Evolutionary conservation across 163 green algal species (phyloP).

Genomic region (Botryococcus braunii): DNA sequence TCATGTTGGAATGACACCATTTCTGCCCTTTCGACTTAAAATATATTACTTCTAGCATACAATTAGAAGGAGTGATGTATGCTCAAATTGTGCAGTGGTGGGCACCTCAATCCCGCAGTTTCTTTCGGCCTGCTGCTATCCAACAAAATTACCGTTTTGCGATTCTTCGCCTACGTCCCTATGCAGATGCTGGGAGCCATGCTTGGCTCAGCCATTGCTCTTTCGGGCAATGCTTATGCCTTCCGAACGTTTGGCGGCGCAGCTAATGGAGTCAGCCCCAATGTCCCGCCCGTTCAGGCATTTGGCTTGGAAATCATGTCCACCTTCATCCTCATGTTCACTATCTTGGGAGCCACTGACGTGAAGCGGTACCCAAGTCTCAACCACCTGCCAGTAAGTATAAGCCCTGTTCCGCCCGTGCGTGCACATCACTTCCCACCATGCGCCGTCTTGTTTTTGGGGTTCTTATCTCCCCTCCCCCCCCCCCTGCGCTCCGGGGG

Average conservation of each 20-base stretch:
- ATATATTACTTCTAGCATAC: too few relatives aligned
- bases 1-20: too few relatives aligned
- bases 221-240: background rate
- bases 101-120: conserved; percentile 11
- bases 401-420: too few relatives aligned
- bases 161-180: background rate
- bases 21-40: too few relatives aligned
- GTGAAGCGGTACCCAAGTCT: too few relatives aligned
- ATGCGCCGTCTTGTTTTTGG: too few relatives aligned
- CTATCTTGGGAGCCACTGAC: background rate
- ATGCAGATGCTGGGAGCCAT: background rate
- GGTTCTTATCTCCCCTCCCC: too few relatives aligned
- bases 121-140: background rate
- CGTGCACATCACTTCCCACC: too few relatives aligned
- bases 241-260: background rate
- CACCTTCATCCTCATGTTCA: background rate
- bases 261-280: background rate
- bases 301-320: background rate
- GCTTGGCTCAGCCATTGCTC: background rate
- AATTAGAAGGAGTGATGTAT: too few relatives aligned
- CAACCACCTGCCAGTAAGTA: too few relatives aligned
- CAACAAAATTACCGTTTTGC: background rate
- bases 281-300: background rate
- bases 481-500: too few relatives aligned
- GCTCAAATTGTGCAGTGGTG: too few relatives aligned